These are phyloP conservation scores for Jamesozyma spencerorum DNA, from an alignment of 805 yeast species.

Conservation along the genomic window DNA sequence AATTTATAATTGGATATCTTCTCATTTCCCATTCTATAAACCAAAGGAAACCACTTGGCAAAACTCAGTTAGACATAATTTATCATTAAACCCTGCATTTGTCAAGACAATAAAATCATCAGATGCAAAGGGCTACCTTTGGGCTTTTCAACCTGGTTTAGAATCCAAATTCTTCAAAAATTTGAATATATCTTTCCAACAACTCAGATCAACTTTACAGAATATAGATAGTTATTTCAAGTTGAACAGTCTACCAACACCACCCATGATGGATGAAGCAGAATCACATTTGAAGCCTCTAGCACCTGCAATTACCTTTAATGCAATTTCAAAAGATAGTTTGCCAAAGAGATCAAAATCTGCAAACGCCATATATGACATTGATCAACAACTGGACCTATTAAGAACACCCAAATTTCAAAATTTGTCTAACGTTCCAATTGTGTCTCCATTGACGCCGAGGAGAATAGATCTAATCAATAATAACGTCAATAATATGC, in stretches of 20 bases:
- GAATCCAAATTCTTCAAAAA: constrained; percentile 61
- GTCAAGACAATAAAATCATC: constrained; percentile 77
- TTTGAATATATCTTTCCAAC: constrained; percentile 11
- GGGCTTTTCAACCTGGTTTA: constrained; percentile 77
- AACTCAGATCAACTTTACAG: constrained; percentile 10
- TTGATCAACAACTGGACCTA: constrained; percentile 9
- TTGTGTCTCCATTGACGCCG: constrained; percentile 2
- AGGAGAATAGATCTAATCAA: constrained; percentile 1
- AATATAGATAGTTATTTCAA: constrained; percentile 7
- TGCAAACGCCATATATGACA: constrained; percentile 8
- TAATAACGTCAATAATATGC: background rate
- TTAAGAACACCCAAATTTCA: constrained; percentile 9
- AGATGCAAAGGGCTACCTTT: constrained; percentile 74
- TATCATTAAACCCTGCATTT: constrained; percentile 89
- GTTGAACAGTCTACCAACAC: constrained; percentile 4
- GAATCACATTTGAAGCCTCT: background rate
- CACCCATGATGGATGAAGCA: constrained; percentile 2
- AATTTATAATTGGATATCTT: constrained; percentile 85
- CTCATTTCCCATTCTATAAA: constrained; percentile 70
- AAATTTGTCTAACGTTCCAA: background rate
- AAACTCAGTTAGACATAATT: constrained; percentile 88
- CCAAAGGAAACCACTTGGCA: constrained; percentile 90
- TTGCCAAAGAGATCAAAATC: constrained; percentile 1
- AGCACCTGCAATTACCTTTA: background rate
- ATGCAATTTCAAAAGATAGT: background rate